Evolutionary conservation across 2,329 filamentous ascomycete genomes (phyloP), one percentile per base, ranked within the genome.

Genomic region (Exophiala sp.): DNA sequence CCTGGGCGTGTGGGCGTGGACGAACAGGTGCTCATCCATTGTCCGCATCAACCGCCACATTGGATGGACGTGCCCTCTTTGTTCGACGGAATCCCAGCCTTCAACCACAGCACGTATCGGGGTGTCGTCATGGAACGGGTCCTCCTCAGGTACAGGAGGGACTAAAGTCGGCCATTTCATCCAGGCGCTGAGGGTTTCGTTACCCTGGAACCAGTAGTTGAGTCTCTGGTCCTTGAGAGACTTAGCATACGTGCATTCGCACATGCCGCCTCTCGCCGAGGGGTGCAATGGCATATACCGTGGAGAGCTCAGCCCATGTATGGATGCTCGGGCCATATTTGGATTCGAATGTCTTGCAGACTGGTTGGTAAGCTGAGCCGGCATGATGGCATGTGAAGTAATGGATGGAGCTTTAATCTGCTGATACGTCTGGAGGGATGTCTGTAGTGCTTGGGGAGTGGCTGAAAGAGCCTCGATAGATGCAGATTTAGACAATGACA

Each of bases 31-130:
- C 21, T 56, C 44, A 20, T 56, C 54, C 32, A 56, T 49, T 16
- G 16, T 34, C 2, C 54, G 54, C 32, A 56, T 9, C 5, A 52
- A 7, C 3, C 29, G 36, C 54, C 54, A 56, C 38, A 50, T 52
- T 9, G 45, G 38, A 39, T 50, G 49, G 16, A 56, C 18, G 18
- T 49, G 36, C 9, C 50, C 44, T 14, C 45, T 43, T 14, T 18
- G 20, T 7, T 48, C 54, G 12, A 56, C 49, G 33, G 48, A 21
- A 32, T 52, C 54, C 54, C 54, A 56, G 8, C 48, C 48, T n/a
- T 52, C 46, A 21, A 56, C 9, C 1, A 56, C n/a, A 5, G 33
- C 54, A n/a, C 54, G 54, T 4, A 56, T 34, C 10, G 49, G 44
- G 3, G 50, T 52, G 48, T 56, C 54, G 16, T 56, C 48, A 12